Conservation (phyloP, 495 filamentous ascomycete species). For the Haplographium delicatum region DNA sequence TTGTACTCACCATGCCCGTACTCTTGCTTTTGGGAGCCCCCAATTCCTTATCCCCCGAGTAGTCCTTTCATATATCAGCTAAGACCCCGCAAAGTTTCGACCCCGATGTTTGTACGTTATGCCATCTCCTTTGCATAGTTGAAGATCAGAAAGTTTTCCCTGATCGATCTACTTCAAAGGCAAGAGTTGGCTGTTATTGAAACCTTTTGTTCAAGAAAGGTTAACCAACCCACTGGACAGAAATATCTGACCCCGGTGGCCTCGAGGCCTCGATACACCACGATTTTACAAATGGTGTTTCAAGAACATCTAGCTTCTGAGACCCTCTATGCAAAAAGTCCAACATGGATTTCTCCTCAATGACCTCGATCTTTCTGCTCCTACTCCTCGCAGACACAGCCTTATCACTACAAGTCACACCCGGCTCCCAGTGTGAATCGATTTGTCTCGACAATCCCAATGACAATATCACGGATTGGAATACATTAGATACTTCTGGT, state of each 20-base stretch:
- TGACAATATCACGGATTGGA: conserved; percentile 38
- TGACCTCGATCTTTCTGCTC: not conserved
- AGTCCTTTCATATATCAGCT: conserved; percentile 1
- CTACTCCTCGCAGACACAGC: not conserved
- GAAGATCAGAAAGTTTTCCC: not conserved
- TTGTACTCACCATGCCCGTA: no score
- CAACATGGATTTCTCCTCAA: conserved; percentile 4
- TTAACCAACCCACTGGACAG: not conserved
- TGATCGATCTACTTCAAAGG: not conserved
- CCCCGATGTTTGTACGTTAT: not conserved
- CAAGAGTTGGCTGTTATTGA: not conserved
- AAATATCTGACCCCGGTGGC: no score
- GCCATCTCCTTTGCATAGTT: not conserved
- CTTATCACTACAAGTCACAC: conserved; percentile 39
- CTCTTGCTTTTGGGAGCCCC: not conserved
- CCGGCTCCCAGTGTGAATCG: conserved; percentile 45
- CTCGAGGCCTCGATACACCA: not conserved
- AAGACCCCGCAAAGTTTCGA: not conserved
- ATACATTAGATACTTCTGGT: conserved; percentile 37
- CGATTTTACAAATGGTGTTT: conserved; percentile 7
- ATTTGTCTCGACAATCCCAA: conserved; percentile 35
- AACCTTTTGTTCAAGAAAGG: not conserved
- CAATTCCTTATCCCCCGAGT: not conserved
- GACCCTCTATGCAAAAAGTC: not conserved
- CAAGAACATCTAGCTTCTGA: not conserved